Base-by-base conservation (phyloP, 768 basidiomycete species). In the Erythrobasidium yunnanense region DNA sequence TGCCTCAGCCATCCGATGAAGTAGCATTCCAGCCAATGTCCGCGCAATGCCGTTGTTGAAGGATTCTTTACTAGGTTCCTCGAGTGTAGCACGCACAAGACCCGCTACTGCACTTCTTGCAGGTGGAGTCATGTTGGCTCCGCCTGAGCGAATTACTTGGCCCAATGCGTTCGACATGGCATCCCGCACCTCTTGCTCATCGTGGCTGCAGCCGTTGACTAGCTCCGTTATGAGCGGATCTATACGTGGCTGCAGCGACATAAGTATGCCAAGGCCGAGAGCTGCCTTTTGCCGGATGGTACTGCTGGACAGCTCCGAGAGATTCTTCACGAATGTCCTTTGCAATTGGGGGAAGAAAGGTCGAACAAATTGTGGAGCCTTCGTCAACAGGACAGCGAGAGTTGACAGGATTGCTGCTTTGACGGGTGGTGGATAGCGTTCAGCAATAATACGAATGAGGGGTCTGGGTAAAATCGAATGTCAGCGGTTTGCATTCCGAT, bases 291-390 rank as follows among this genome's bases (percentile, higher is more conserved):
- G 84, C 55, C 93, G 84, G 25, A 97, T 89, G 17, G 83, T 82
- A 0, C 82, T 78, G 68, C 87, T 89, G 1, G 85, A 80, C 6
- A 85, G 76, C 74, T 97, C 92, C 65, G 86, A 83, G 1, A 87
- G 81, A 47, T 90, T 87, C 78, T 97, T 97, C 74, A 95, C 87
- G 73, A 97, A 96, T 0, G 91, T 96, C 33, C 92, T 83, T 73
- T 96, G 93, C 33, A 97, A 78, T 72, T 97, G 95, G 1, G 93
- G 95, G 82, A 96, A 96, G 85, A 97, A 97, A 1, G 93, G 93
- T 75, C 88, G 89, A 71, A 97, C 90, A 70, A 93, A 88, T 2
- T 81, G 79, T 0, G 92, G 91, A 23, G 95, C 91, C 49, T 83
- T 81, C 69, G 85, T 84, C 46, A 97, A 80, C 83, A 96, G 88